Percentiles rank a stretch among this genome's conserved stretches.
These are phyloP conservation scores for Termitomyces titanicus DNA, from an alignment of 768 basidiomycete genomes.

Conservation along the genomic window DNA sequence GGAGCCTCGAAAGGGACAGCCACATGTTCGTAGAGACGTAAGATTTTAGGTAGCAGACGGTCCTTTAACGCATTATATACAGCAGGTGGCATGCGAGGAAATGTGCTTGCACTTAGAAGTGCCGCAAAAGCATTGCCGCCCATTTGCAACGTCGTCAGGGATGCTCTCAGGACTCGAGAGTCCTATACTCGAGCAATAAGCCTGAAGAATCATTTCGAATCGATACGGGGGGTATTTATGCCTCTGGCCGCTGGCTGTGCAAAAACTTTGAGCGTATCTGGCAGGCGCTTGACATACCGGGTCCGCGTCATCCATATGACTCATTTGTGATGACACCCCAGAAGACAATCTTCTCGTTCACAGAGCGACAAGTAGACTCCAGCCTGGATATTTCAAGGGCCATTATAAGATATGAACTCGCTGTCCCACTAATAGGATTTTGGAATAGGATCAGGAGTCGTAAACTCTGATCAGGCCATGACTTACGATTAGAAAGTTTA, in stretches of 20 bases:
- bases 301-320: too few species aligned
- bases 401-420: too few species aligned
- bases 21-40: slow-evolving; percentile 46
- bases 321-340: too few species aligned
- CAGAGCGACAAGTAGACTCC: too few species aligned
- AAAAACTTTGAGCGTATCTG: not conserved
- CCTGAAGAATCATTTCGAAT: not conserved
- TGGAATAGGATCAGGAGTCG: too few species aligned
- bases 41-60: slow-evolving; percentile 37
- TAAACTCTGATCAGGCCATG: too few species aligned
- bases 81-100: slow-evolving; percentile 59
- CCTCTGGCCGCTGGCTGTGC: not conserved
- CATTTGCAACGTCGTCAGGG: slow-evolving; percentile 33
- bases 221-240: not conserved
- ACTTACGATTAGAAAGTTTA: too few species aligned
- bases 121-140: slow-evolving; percentile 68
- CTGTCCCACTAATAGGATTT: too few species aligned
- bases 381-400: too few species aligned
- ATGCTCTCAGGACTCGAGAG: not conserved
- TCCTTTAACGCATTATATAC: slow-evolving; percentile 52
- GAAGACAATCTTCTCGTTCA: too few species aligned
- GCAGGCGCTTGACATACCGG: too few species aligned
- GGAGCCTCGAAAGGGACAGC: slow-evolving; percentile 60
- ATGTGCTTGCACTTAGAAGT: slow-evolving; percentile 35
- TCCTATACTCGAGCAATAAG: not conserved